These are phyloP conservation scores for Quercus rubra DNA, from an alignment of 306 rosid species.

Conservation along the genomic window DNA sequence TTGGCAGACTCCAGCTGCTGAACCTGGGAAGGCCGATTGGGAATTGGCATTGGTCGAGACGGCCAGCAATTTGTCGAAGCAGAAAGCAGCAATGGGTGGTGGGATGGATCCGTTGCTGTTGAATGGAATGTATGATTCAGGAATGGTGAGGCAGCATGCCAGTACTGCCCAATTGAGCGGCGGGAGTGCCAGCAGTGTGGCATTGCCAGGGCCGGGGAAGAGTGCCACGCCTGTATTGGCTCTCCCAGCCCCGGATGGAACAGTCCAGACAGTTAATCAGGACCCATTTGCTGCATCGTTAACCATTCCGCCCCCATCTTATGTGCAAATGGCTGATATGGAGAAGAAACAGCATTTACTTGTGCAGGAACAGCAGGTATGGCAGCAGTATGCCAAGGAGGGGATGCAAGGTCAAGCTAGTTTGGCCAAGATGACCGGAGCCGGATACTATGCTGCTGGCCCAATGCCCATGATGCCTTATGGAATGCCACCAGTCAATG, in stretches of 20 bases:
- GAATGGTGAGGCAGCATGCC: conserved; percentile 87
- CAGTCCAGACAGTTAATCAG: conserved; percentile 79
- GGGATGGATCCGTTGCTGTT: conserved; percentile 86
- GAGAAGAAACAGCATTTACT: conserved; percentile 88
- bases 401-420: conserved; percentile 98
- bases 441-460: conserved; percentile 55
- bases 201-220: conserved; percentile 76
- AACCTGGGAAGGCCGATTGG: conserved; percentile 91
- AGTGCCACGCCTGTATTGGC: conserved; percentile 75
- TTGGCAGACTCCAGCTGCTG: conserved; percentile 97
- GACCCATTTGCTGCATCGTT: conserved; percentile 91
- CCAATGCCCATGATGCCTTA: conserved; percentile 62
- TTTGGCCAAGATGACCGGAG: conserved; percentile 60
- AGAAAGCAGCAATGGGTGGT: conserved; percentile 74
- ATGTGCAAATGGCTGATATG: conserved; percentile 97
- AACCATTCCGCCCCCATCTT: conserved; percentile 81
- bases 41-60: conserved; percentile 96
- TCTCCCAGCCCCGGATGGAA: conserved; percentile 97
- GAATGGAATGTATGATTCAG: conserved; percentile 97
- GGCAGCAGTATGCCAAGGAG: conserved; percentile 84
- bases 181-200: conserved; percentile 98
- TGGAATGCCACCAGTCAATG: conserved; percentile 84
- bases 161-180: conserved; percentile 79
- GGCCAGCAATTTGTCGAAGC: conserved; percentile 75
- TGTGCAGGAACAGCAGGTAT: conserved; percentile 75